Base-by-base conservation (phyloP, 345 rosid genomes). In the Mangifera indica region DNA sequence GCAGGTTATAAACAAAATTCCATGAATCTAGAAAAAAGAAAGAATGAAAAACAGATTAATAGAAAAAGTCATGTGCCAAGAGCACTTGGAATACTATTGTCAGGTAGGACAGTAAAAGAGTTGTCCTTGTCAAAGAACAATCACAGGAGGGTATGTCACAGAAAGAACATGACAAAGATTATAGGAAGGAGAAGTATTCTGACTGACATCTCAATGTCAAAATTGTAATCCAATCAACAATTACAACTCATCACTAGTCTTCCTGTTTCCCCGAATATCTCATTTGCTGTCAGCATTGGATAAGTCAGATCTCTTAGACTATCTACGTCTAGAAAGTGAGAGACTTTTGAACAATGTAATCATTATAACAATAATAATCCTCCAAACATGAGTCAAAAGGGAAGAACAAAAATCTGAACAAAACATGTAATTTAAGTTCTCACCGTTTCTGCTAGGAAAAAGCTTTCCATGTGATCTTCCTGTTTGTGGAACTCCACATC, bases 381-480 rank as follows among this genome's bases (percentile, higher is more conserved):
- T 44, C 69, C 24, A 49, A 53, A 40, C 34, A 53, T n/a, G 26
- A 62, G 48, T 24, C 45, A 67, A 60, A 61, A 57, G 60, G 49
- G 34, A 57, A 22, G 54, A 57, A 46, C 25, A 66, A 60, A 69
- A 25, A 69, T 17, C 37, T 29, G 25, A 69, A 26, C 46, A 24
- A 13, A 66, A 48, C 53, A 26, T 68, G 42, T 49, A 65, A 69
- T 70, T 17, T 66, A n/a, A 37, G 74, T 72, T 37, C 96, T 79
- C 73, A 94, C 98, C 9, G 98, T 94, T 92, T 94, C 98, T n/a
- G 98, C 98, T 13, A 94, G 93, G 87, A 94, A 94, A 82, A 94
- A 94, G 83, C 98, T 94, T 80, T 94, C 98, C 98, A 94, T 94
- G 78, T 92, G 98, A 75, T 94, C 97, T 79, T 90, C 98, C 77